phyloP scores from a whole-genome alignment of 805 yeast genomes.

The Suhomyces canberraensis region DNA sequence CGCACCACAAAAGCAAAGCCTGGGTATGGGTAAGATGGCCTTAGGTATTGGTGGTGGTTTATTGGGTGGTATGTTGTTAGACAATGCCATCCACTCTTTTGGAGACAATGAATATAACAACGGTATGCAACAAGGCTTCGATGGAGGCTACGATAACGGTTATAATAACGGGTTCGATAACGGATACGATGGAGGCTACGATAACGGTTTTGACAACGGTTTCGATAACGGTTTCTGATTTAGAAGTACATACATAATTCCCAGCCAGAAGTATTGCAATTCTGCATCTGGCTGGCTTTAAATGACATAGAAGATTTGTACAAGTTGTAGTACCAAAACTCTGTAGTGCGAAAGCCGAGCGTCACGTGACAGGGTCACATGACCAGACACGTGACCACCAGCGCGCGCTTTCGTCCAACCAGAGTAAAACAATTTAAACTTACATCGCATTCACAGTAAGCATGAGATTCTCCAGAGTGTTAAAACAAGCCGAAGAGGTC shows the following conservation, averaged over 20 bases:
- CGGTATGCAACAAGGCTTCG: slow-evolving; percentile 35
- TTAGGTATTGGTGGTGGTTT: slow-evolving; percentile 52
- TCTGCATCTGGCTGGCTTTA: too few relatives aligned
- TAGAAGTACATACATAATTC: too few relatives aligned
- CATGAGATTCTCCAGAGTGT: slow-evolving; percentile 42
- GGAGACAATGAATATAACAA: slow-evolving; percentile 24
- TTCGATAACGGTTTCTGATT: slow-evolving; percentile 24
- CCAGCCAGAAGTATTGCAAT: too few relatives aligned
- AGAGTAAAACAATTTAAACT: slow-evolving; percentile 2
- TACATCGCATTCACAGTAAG: neutral
- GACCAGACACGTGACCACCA: too few relatives aligned
- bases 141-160: slow-evolving; percentile 29
- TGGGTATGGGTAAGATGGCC: slow-evolving; percentile 49
- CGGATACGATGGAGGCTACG: slow-evolving; percentile 31
- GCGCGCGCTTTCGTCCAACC: slow-evolving; percentile 6
- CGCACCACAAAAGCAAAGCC: slow-evolving; percentile 20
- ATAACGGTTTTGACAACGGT: slow-evolving; percentile 27
- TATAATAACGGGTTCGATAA: slow-evolving; percentile 21
- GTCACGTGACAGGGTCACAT: too few relatives aligned
- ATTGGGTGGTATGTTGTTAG: slow-evolving; percentile 56
- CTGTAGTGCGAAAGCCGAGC: too few relatives aligned
- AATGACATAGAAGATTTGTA: too few relatives aligned
- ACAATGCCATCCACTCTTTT: slow-evolving; percentile 37
- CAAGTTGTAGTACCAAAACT: too few relatives aligned
- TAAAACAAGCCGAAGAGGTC: slow-evolving; percentile 47